A percentile compares a stretch with the other conserved stretches of the same genome.
phyloP scores from a whole-genome alignment of 2,329 filamentous ascomycete species.

The Sphaerulina musiva region DNA sequence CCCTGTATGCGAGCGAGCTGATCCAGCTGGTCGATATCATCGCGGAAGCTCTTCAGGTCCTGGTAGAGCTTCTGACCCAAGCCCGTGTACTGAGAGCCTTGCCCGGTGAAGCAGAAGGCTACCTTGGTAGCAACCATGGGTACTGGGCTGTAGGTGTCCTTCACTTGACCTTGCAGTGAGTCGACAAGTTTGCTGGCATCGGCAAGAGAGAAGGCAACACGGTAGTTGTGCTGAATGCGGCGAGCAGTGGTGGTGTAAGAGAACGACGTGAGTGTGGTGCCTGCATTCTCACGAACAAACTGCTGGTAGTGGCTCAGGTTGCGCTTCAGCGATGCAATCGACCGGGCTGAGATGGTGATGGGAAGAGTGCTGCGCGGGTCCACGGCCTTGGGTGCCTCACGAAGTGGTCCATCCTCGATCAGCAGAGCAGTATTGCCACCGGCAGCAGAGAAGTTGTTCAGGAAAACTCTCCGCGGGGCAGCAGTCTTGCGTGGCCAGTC shows the following conservation, averaged over 20 bases:
- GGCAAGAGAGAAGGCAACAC: constrained; percentile 43
- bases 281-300: constrained; percentile 42
- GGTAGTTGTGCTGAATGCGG: constrained; percentile 50
- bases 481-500: constrained; percentile 44
- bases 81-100: constrained; percentile 48
- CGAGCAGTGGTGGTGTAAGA: constrained; percentile 50
- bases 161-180: constrained; percentile 42
- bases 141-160: constrained; percentile 48
- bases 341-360: constrained; percentile 46
- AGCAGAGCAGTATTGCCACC: constrained; percentile 50
- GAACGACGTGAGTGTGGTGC: constrained; percentile 43
- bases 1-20: constrained; percentile 42
- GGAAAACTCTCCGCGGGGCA: constrained; percentile 45
- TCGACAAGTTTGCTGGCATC: constrained; percentile 44
- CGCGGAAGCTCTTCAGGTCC: constrained; percentile 43
- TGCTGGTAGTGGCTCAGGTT: constrained; percentile 45
- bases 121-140: constrained; percentile 48
- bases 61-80: constrained; percentile 47
- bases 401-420: constrained; percentile 47
- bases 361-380: constrained; percentile 45
- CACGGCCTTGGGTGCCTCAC: constrained; percentile 35
- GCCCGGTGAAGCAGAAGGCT: constrained; percentile 49
- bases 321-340: constrained; percentile 47
- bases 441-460: constrained; percentile 51
- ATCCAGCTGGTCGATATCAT: constrained; percentile 46